A percentile compares a stretch with the other conserved stretches of the same genome.
phyloP scores from a whole-genome alignment of 83 land plant species.

The Picea abies region DNA sequence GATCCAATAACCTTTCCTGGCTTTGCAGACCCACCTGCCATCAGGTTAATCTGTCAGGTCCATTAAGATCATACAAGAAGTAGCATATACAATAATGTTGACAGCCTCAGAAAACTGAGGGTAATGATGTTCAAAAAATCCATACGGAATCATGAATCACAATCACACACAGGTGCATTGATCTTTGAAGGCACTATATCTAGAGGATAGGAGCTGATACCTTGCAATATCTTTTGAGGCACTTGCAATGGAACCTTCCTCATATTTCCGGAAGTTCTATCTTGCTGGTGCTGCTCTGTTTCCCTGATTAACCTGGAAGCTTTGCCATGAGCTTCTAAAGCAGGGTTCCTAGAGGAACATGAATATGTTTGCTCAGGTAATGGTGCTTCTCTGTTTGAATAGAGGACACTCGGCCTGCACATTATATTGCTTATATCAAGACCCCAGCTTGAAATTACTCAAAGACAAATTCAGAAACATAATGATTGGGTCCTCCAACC shows the following conservation, averaged over 20 bases:
- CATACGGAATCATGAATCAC: not conserved
- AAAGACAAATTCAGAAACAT: not conserved
- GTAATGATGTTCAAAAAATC: no score
- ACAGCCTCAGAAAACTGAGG: no score
- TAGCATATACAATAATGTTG: no score
- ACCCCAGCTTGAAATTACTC: not conserved
- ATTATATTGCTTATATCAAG: constrained; percentile 1
- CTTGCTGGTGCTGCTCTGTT: constrained; percentile 32
- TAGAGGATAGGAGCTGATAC: constrained; percentile 16
- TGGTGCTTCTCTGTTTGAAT: constrained; percentile 37
- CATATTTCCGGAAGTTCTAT: constrained; percentile 31
- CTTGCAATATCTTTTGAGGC: constrained; percentile 45
- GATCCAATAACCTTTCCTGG: constrained; percentile 12
- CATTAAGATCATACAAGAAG: not conserved
- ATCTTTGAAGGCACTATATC: not conserved
- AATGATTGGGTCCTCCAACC: not conserved
- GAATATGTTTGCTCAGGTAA: constrained; percentile 10
- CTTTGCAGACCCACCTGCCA: constrained; percentile 11
- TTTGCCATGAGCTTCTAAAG: constrained; percentile 1
- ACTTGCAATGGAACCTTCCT: constrained; percentile 55
- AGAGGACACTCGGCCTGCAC: constrained; percentile 52
- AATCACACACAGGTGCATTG: not conserved
- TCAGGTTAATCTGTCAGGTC: not conserved
- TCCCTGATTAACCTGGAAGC: constrained; percentile 39
- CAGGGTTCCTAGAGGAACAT: not conserved